Evolutionary conservation across 805 yeast species (phyloP), one percentile per base, ranked within the genome.

Genomic region (Henningerozyma blattae): DNA sequence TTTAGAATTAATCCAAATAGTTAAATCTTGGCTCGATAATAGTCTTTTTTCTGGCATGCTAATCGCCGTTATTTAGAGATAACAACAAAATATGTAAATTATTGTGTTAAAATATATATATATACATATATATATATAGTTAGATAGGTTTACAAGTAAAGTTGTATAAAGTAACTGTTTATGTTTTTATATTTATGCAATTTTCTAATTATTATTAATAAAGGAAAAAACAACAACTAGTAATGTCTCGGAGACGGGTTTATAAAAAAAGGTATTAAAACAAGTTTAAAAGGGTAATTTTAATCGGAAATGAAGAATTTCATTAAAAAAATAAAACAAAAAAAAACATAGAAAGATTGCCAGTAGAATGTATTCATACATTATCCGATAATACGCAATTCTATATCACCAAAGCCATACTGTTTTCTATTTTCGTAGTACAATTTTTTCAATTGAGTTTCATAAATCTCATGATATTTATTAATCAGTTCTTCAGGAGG

Each of bases 381-480:
- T 37, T 33, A 50, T 28, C 50, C 58, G 9, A 50, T 56, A 22
- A 50, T 48, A 16, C 48, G 42, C 24, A 57, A 40, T 22, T 42
- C 52, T 10, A 46, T 43, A 24, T 47, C 46, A 5, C 31, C 27
- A 22, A 39, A 45, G n/a, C 52, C 56, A 42, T 54, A 85, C 37
- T 63, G 61, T 3, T 59, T 64, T 52, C 76, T 83, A 50, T 86
- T 70, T 4, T 71, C 77, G 26, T 78, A 72, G 56, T 74, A 89
- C 3, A 86, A 62, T 40, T 68, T 61, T 40, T 65, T 56, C 44
- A 87, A 56, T 39, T 75, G 82, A 5, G 71, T 66, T 9, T 80
- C 67, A 50, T 91, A 91, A 18, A 75, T 44, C 13, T 58, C 60
- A 56, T 89, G 98, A 47, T 79, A 85, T 40, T 75, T 64, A 34